These are phyloP conservation scores for Rhipidocladum racemiflorum DNA, from an alignment of 176 grass and related monocot genomes.

Conservation along the genomic window DNA sequence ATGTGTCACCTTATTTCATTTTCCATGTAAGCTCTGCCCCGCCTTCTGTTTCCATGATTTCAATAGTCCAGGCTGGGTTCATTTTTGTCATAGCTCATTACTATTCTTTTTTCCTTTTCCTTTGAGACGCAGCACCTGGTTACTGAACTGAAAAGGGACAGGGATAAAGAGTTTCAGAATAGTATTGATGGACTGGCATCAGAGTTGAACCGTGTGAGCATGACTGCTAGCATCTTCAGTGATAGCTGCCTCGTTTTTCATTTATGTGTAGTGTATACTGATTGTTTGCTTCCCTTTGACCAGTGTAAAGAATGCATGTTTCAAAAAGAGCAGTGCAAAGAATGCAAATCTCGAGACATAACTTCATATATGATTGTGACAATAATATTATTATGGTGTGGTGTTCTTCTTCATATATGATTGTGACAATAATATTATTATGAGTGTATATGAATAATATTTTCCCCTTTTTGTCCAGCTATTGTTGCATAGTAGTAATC, in stretches of 20 bases:
- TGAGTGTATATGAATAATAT: not conserved
- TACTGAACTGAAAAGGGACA: constrained; percentile 59
- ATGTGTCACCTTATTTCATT: constrained; percentile 61
- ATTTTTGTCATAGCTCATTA: not conserved
- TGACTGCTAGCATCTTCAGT: not conserved
- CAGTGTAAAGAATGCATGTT: not conserved
- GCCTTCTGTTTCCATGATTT: not conserved
- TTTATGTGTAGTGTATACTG: not conserved
- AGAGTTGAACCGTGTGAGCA: constrained; percentile 36
- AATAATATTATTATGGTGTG: no score
- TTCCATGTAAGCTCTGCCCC: constrained; percentile 40
- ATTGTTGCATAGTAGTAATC: not conserved
- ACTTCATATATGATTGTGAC: no score
- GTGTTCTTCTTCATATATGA: no score
- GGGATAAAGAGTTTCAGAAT: constrained; percentile 46
- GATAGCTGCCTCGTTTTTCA: not conserved
- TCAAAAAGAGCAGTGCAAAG: constrained; percentile 11
- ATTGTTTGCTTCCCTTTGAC: not conserved
- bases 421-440: not conserved
- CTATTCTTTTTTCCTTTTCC: not conserved
- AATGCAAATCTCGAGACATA: constrained; percentile 3
- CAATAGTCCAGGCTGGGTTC: not conserved
- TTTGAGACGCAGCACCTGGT: constrained; percentile 40
- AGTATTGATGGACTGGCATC: constrained; percentile 40
- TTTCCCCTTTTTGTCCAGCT: not conserved